phyloP scores from a whole-genome alignment of 768 basidiomycete species.

The Clitopilus passeckerianus region DNA sequence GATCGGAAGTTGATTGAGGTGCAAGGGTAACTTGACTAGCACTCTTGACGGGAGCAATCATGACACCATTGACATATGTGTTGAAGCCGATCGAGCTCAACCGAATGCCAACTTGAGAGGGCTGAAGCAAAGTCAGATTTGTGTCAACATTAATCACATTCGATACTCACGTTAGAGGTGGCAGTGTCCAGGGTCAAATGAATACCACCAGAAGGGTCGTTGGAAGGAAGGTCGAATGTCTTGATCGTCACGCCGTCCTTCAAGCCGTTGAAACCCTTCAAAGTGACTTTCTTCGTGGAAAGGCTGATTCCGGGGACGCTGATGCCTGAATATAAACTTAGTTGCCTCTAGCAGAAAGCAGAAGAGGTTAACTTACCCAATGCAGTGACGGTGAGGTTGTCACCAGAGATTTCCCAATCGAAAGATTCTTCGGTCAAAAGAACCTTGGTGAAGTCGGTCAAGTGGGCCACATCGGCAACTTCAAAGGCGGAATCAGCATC shows the following conservation, averaged over 20 bases:
- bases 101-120: constrained; percentile 71
- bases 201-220: constrained; percentile 71
- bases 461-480: constrained; percentile 49
- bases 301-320: constrained; percentile 51
- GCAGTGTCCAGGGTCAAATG: constrained; percentile 59
- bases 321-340: constrained; percentile 35
- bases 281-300: constrained; percentile 49
- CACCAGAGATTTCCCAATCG: constrained; percentile 62
- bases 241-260: constrained; percentile 57
- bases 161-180: constrained; percentile 47
- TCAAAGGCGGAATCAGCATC: constrained; percentile 49
- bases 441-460: constrained; percentile 65
- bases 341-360: not conserved
- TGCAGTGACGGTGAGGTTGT: constrained; percentile 58
- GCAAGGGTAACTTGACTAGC: constrained; percentile 45
- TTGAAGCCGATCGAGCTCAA: constrained; percentile 59
- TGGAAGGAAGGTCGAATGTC: constrained; percentile 63
- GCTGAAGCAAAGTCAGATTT: constrained; percentile 27
- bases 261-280: constrained; percentile 70
- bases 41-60: constrained; percentile 57
- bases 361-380: constrained; percentile 32
- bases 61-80: constrained; percentile 43
- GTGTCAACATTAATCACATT: not conserved
- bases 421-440: constrained; percentile 63
- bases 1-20: constrained; percentile 44